Conservation (phyloP, 768 basidiomycete species). For the Rhizopogon sp. region DNA sequence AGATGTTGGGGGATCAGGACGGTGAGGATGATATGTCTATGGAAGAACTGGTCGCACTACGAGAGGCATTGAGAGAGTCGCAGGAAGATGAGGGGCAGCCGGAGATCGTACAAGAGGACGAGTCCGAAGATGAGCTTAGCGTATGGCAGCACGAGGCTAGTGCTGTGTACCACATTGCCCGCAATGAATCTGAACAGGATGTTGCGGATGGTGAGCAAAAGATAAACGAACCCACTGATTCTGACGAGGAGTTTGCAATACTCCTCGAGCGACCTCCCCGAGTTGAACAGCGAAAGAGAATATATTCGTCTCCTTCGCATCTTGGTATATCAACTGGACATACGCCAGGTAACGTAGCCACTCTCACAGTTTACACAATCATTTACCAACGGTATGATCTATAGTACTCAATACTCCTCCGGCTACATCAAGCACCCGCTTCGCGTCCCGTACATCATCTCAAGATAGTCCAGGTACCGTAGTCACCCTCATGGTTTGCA, state of each 20-base stretch:
- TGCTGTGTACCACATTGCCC: constrained; percentile 26
- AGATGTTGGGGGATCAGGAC: constrained; percentile 26
- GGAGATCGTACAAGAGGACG: constrained; percentile 12
- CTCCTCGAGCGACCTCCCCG: constrained; percentile 14
- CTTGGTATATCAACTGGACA: not conserved
- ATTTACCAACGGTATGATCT: no score
- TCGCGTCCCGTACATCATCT: not conserved
- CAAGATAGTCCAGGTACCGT: not conserved
- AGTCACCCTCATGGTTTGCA: not conserved
- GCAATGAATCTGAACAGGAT: constrained; percentile 14
- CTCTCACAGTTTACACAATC: no score
- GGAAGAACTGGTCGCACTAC: constrained; percentile 12
- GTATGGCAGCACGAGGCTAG: constrained; percentile 38
- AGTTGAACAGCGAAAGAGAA: constrained; percentile 20
- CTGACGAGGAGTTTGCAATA: constrained; percentile 23
- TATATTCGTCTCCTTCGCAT: not conserved
- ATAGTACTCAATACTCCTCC: no score
- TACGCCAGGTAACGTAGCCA: not conserved
- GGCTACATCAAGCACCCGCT: constrained; percentile 6
- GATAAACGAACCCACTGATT: constrained; percentile 20
- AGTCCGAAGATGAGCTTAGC: constrained; percentile 47
- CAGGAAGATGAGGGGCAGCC: constrained; percentile 5
- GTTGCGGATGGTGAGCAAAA: constrained; percentile 12
- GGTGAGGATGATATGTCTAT: constrained; percentile 18
- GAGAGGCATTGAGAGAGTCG: constrained; percentile 13